phyloP scores from a whole-genome alignment of 2,329 filamentous ascomycete genomes.

The Exophiala dermatitidis region DNA sequence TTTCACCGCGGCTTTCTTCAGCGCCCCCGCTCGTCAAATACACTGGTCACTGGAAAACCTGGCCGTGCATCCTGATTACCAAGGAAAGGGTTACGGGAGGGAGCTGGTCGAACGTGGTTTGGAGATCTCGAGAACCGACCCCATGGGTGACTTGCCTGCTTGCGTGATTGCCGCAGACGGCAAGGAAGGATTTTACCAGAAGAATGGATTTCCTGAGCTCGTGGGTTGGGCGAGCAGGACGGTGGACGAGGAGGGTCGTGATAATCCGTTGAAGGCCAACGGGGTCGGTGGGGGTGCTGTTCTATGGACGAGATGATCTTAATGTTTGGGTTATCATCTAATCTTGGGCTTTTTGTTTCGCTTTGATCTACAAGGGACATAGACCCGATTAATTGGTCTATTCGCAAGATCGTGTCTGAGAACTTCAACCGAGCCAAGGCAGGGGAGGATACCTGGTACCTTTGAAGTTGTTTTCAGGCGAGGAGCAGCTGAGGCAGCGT shows the following conservation, averaged over 20 bases:
- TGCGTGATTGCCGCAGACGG: slow-evolving; percentile 9
- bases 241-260: neutral
- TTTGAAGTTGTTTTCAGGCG: too few species aligned
- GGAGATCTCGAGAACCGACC: slow-evolving; percentile 13
- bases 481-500: too few species aligned
- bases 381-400: too few species aligned
- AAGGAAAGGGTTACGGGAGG: slow-evolving; percentile 19
- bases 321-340: too few species aligned
- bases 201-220: slow-evolving; percentile 4
- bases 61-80: slow-evolving; percentile 17
- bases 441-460: too few species aligned
- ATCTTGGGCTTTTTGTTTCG: too few species aligned
- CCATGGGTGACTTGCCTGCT: slow-evolving; percentile 2
- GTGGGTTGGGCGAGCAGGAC: slow-evolving; percentile 1
- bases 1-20: neutral
- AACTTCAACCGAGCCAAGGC: too few species aligned
- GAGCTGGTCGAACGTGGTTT: slow-evolving; percentile 22
- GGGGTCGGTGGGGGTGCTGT: slow-evolving; percentile 12
- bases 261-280: slow-evolving; percentile 10
- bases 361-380: too few species aligned
- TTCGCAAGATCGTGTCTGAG: too few species aligned
- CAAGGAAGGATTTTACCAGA: slow-evolving; percentile 13
- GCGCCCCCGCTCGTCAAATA: neutral
- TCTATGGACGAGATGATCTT: slow-evolving; percentile 4
- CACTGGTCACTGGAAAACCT: slow-evolving; percentile 20